Base-by-base conservation (phyloP, 2,329 filamentous ascomycete genomes). In the Trichoderma lentiforme region DNA sequence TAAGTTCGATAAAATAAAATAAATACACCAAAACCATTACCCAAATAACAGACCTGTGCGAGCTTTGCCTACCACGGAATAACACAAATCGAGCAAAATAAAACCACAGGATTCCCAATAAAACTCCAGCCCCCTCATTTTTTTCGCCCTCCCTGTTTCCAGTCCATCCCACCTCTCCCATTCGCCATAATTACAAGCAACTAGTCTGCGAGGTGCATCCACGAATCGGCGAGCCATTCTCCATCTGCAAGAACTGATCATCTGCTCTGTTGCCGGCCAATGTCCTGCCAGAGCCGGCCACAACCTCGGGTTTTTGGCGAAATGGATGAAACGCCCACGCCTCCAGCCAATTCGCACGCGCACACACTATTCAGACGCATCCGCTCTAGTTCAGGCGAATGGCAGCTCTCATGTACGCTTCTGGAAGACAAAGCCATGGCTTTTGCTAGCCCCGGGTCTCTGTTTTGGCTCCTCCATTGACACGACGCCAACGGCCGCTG, bases 201-300 rank as follows among this genome's bases (percentile, higher is more conserved):
- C 36, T 60, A 62, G 57, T 43, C 57, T 28, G 39, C 57, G n/a
- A 61, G 39, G 39, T 30, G 67, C 67, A 62, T 70, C 56, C 34
- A 24, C 67, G 57, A 62, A 70, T 70, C 67, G 67, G 67, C 57
- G 57, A 34, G 67, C 67, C 28, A 32, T 51, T 61, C 57, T 47
- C 34, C 67, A 62, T 70, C 67, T 70, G 67, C 67, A 70, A 70
- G 57, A 70, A 70, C 67, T 70, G 67, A 70, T 70, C 67, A 70
- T 70, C 67, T 70, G 67, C 67, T 53, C 57, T 36, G 67, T 24
- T 62, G 34, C 39, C 39, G 30, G 43, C 67, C 67, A 70, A 70
- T 70, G 28, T 21, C 67, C n/a, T 28, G 9, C 18, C 56, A 62
- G 28, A 57, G 39, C 57, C 57, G 57, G 57, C 32, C 67, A 53